phyloP scores from a whole-genome alignment of 1,284 basidiomycete genomes.

The Sporisorium reilianum region DNA sequence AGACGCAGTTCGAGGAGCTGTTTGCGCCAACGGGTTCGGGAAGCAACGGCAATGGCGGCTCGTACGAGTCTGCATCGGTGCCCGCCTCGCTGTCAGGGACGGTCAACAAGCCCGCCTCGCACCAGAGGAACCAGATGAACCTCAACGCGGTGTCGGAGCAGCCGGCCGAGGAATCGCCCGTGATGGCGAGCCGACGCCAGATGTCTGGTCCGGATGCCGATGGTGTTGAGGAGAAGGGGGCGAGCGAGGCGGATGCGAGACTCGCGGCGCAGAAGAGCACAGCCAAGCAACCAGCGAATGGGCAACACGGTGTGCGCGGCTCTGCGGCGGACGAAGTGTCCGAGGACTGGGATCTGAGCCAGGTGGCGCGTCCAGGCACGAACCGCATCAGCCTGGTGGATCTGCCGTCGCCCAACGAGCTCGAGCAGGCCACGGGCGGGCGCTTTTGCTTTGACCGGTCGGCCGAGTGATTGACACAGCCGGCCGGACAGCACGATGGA shows the following conservation, averaged over 20 bases:
- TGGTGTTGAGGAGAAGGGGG: not conserved
- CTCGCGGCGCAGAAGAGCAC: not conserved
- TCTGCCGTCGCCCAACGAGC: constrained; percentile 46
- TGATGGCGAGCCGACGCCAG: constrained; percentile 22
- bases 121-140: constrained; percentile 50
- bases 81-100: constrained; percentile 14
- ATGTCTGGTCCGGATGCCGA: constrained; percentile 9
- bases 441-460: constrained; percentile 30
- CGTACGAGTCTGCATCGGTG: constrained; percentile 8
- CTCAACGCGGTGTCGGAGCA: constrained; percentile 48
- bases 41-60: constrained; percentile 13
- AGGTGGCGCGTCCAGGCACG: constrained; percentile 28
- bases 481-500: not conserved
- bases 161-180: constrained; percentile 46
- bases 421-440: constrained; percentile 42
- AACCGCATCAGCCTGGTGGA: constrained; percentile 48
- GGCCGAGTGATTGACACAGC: constrained; percentile 10
- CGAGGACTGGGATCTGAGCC: constrained; percentile 46
- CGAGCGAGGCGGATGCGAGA: not conserved
- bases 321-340: constrained; percentile 30
- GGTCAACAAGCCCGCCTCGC: constrained; percentile 45
- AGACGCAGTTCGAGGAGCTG: constrained; percentile 46
- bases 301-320: not conserved
- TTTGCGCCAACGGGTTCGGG: constrained; percentile 21
- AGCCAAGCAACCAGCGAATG: not conserved